Evolutionary conservation across 495 filamentous ascomycete genomes (phyloP).

Genomic region (Cenococcum geophilum): DNA sequence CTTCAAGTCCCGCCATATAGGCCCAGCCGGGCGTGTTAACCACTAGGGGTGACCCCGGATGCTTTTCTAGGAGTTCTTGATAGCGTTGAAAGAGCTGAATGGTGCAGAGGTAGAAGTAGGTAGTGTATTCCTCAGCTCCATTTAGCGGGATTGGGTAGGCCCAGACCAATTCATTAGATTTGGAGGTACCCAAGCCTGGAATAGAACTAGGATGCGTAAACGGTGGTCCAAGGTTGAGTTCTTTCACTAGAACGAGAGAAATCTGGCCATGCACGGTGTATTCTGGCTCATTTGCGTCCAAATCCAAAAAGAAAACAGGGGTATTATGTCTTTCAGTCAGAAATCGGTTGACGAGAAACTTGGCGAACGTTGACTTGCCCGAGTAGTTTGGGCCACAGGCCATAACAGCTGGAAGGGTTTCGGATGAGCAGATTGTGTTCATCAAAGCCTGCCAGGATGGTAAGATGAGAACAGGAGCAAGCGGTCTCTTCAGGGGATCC

Average conservation of each 20-base stretch:
- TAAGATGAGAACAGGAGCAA: slow-evolving; percentile 32
- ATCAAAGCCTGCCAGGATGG: slow-evolving; percentile 22
- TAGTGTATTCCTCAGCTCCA: slow-evolving; percentile 62
- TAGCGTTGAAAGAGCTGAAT: slow-evolving; percentile 65
- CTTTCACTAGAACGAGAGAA: slow-evolving; percentile 58
- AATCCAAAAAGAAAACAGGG: slow-evolving; percentile 61
- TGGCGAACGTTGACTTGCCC: slow-evolving; percentile 81
- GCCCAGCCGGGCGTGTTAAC: slow-evolving; percentile 84
- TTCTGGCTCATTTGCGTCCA: slow-evolving; percentile 82
- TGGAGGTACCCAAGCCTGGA: slow-evolving; percentile 29
- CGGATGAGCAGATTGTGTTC: slow-evolving; percentile 38
- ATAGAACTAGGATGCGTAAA: slow-evolving; percentile 60
- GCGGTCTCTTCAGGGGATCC: slow-evolving; percentile 16
- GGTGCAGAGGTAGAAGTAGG: slow-evolving; percentile 61
- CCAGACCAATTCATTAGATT: slow-evolving; percentile 44
- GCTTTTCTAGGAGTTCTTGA: slow-evolving; percentile 41
- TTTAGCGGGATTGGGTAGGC: slow-evolving; percentile 68
- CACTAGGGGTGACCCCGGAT: slow-evolving; percentile 53
- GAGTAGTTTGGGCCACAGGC: slow-evolving; percentile 64
- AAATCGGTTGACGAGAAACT: slow-evolving; percentile 68
- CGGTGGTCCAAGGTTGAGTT: slow-evolving; percentile 64
- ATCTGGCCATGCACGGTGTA: slow-evolving; percentile 71
- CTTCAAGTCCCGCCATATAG: slow-evolving; percentile 62
- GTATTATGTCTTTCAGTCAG: slow-evolving; percentile 43
- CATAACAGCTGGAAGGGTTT: not conserved